A percentile compares a stretch with the other conserved stretches of the same genome.
phyloP scores from a whole-genome alignment of 441 rosid genomes.

The Pelargonium cotyledonis region DNA sequence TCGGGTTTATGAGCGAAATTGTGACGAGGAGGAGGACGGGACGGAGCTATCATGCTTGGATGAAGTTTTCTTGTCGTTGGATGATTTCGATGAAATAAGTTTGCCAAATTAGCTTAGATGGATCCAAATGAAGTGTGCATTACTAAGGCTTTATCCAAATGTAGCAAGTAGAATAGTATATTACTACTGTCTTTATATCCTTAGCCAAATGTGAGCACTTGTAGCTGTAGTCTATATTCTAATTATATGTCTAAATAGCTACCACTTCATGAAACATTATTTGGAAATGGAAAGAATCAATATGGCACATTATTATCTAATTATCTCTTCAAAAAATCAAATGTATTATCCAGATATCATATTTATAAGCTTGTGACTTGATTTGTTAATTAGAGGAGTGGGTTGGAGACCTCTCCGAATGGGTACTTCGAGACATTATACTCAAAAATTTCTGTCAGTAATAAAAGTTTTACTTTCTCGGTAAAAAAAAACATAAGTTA shows the following conservation, averaged over 20 bases:
- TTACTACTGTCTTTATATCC: no score
- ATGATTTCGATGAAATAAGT: conserved; percentile 85
- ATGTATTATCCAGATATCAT: no score
- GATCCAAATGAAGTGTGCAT: neutral
- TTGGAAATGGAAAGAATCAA: neutral
- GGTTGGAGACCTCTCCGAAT: no score
- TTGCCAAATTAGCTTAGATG: conserved; percentile 24
- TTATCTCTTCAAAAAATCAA: neutral
- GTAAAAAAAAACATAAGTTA: no score
- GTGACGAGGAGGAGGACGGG: conserved; percentile 38
- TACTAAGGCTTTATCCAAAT: conserved; percentile 6
- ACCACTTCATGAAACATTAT: neutral
- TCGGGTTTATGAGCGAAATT: conserved; percentile 55
- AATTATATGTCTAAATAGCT: neutral
- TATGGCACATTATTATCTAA: neutral
- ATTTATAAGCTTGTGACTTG: no score
- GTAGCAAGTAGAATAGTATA: conserved; percentile 3
- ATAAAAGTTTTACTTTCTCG: no score
- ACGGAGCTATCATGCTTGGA: conserved; percentile 81
- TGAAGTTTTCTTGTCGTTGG: conserved; percentile 82
- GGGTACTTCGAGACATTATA: no score
- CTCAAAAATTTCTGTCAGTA: no score
- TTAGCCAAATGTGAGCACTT: no score
- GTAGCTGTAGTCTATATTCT: no score
- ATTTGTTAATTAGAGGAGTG: no score